Evolutionary conservation across 2,329 filamentous ascomycete genomes (phyloP), one percentile per base, ranked within the genome.

Genomic region (Rhinocladiella mackenziei): DNA sequence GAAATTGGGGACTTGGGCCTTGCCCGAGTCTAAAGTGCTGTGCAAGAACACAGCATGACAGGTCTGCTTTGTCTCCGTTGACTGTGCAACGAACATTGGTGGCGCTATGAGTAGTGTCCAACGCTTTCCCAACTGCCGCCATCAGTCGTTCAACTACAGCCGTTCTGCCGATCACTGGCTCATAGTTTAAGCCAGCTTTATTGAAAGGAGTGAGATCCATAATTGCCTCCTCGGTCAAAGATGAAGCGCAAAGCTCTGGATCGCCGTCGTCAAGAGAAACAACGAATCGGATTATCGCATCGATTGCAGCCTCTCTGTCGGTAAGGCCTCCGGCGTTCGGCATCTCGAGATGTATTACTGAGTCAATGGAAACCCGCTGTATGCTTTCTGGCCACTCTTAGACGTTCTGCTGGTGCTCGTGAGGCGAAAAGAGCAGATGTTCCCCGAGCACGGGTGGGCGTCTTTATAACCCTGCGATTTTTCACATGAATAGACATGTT

Each of bases 241-340:
- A 39, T 31, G 45, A 48, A 11, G 40, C 45, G 14, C 28, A 48
- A 8, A 48, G 40, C 25, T 48, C 32, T 5, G 33, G 18, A 17
- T 39, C 33, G 28, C 39, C 45, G 8, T 48, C 35, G 35, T 48
- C 45, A 9, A 48, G 45, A 9, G 45, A 28, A n/a, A 26, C 28
- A 3, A 44, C 45, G 23, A 48, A 48, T 20, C 45, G 45, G 9
- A 48, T 48, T 18, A 48, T 13, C 8, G 45, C 45, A 22, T 48
- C 45, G 20, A 48, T 48, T 4, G 45, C 45, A 10, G 45, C 45
- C 32, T 48, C 45, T 31, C 45, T 22, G 30, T 48, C 45, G 8
- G 33, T 48, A 20, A 48, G 38, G 15, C 45, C 45, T 43, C 45
- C 45, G 15, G 29, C 26, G 30, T 48, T 48, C n/a, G 45, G 40